Evolutionary conservation across 2,329 filamentous ascomycete genomes (phyloP).

Genomic region (Cladophialophora exuberans): DNA sequence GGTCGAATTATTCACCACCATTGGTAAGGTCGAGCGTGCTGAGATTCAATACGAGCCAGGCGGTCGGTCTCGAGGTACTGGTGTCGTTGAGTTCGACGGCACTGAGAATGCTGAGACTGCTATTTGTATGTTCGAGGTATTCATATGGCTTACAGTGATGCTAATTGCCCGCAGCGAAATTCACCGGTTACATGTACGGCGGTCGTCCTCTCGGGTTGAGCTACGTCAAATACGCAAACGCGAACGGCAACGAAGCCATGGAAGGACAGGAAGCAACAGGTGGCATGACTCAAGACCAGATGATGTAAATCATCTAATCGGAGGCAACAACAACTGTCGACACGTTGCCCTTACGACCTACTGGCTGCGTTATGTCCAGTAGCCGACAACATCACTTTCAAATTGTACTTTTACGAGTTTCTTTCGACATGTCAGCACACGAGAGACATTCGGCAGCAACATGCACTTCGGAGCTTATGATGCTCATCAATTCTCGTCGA

Average conservation of each 20-base stretch:
- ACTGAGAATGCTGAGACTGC: conserved; percentile 86
- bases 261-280: conserved; percentile 72
- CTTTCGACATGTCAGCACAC: conserved; percentile 9
- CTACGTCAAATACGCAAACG: conserved; percentile 89
- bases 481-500: not conserved
- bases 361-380: no score
- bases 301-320: conserved; percentile 67
- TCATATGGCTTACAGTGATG: not conserved
- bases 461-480: not conserved
- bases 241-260: conserved; percentile 71
- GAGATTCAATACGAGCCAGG: conserved; percentile 99
- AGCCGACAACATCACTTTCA: not conserved
- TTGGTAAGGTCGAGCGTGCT: conserved; percentile 97
- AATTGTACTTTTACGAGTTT: conserved; percentile 14
- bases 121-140: conserved; percentile 58
- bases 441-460: not conserved
- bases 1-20: conserved; percentile 94
- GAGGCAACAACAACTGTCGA: not conserved
- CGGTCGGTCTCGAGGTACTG: conserved; percentile 89
- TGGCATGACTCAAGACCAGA: conserved; percentile 93
- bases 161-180: conserved; percentile 66
- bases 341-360: not conserved
- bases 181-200: conserved; percentile 96
- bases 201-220: conserved; percentile 89
- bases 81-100: conserved; percentile 91